These are phyloP conservation scores for Endocladia muricata DNA, from an alignment of 31 red algal species.

Conservation along the genomic window DNA sequence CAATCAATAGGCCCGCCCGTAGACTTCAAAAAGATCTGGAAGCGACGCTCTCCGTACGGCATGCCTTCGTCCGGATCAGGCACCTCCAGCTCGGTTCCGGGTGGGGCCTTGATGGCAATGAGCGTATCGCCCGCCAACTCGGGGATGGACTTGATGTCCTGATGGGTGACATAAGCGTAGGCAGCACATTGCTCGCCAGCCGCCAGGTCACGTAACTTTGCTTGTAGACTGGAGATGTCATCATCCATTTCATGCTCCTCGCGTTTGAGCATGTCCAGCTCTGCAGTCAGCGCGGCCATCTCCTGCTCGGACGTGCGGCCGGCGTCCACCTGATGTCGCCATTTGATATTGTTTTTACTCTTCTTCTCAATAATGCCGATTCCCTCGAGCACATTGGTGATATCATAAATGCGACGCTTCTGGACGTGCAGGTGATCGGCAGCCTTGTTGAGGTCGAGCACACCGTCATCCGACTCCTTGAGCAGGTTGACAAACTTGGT, in stretches of 20 bases:
- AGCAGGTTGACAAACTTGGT: conserved; percentile 96
- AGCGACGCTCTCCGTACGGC: conserved; percentile 70
- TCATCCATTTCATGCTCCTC: conserved; percentile 69
- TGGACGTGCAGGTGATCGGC: conserved; percentile 85
- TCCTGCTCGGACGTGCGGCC: conserved; percentile 56
- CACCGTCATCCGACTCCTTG: conserved; percentile 76
- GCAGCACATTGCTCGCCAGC: conserved; percentile 67
- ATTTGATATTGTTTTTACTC: conserved; percentile 97
- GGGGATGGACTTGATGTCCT: conserved; percentile 91
- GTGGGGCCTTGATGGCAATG: conserved; percentile 95
- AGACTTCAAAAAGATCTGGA: conserved; percentile 83
- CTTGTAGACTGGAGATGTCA: conserved; percentile 62
- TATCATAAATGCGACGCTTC: conserved; percentile 99
- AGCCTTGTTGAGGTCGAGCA: conserved; percentile 87
- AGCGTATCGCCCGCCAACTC: conserved; percentile 89
- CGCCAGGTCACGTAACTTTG: conserved; percentile 44
- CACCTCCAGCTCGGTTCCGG: conserved; percentile 93
- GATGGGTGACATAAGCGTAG: conserved; percentile 91
- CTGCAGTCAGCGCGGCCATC: conserved; percentile 52
- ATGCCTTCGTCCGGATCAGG: conserved; percentile 79
- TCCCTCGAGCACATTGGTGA: conserved; percentile 98
- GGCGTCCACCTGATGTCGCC: conserved; percentile 60
- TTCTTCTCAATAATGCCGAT: conserved; percentile 99
- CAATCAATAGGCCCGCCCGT: conserved; percentile 93
- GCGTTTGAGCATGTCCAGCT: conserved; percentile 54